A percentile compares a stretch with the other conserved stretches of the same genome.
Evolutionary conservation across 495 filamentous ascomycete genomes (phyloP).

Genomic region (Durotheca rogersii): DNA sequence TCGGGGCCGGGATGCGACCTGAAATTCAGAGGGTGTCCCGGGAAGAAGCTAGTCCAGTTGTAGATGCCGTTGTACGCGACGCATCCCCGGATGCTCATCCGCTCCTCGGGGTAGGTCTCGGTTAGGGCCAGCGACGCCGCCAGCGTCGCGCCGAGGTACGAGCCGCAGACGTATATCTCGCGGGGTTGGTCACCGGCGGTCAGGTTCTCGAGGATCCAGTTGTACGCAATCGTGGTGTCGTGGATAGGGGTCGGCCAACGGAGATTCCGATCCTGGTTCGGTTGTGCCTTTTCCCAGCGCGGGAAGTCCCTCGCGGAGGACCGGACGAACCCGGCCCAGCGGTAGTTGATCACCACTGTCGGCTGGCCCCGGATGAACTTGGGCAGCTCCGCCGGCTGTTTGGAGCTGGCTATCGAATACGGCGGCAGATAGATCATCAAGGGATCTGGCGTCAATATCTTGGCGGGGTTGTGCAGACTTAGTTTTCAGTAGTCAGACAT

Average conservation of each 20-base stretch:
- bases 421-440: slow-evolving; percentile 43
- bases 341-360: slow-evolving; percentile 46
- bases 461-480: slow-evolving; percentile 40
- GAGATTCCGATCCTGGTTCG: slow-evolving; percentile 19
- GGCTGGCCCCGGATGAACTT: slow-evolving; percentile 35
- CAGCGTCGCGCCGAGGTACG: slow-evolving; percentile 51
- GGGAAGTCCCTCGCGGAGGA: background rate
- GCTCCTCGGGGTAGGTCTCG: slow-evolving; percentile 38
- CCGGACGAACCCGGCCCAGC: slow-evolving; percentile 33
- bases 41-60: slow-evolving; percentile 55
- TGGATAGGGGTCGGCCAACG: slow-evolving; percentile 53
- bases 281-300: background rate
- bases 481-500: background rate
- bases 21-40: slow-evolving; percentile 44
- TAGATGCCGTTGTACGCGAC: slow-evolving; percentile 53
- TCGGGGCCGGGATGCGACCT: background rate
- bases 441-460: slow-evolving; percentile 27
- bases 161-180: slow-evolving; percentile 50
- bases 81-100: slow-evolving; percentile 47
- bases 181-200: slow-evolving; percentile 25
- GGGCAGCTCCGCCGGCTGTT: slow-evolving; percentile 27
- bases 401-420: slow-evolving; percentile 24
- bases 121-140: slow-evolving; percentile 52
- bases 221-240: slow-evolving; percentile 49
- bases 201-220: slow-evolving; percentile 46